phyloP scores from a whole-genome alignment of 306 rosid genomes.

The Rosa rugosa region DNA sequence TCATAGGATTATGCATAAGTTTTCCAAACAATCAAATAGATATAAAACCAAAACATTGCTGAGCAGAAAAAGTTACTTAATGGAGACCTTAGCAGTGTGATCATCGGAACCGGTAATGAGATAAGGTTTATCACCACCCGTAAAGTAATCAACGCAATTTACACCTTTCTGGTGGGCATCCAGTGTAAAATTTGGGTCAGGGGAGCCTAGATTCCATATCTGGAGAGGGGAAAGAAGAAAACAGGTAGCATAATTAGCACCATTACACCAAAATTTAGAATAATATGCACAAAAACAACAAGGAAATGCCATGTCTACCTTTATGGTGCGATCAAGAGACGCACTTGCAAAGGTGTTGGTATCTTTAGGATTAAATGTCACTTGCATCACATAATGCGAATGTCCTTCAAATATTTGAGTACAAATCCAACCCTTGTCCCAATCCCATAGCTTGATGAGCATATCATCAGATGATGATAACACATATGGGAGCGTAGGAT shows the following conservation, averaged over 20 bases:
- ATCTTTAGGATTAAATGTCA: constrained; percentile 97
- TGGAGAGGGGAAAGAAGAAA: constrained; percentile 28
- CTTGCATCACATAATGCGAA: constrained; percentile 99
- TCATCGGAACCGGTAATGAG: constrained; percentile 97
- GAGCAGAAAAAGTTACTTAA: constrained; percentile 12
- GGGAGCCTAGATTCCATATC: constrained; percentile 99
- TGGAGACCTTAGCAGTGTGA: constrained; percentile 92
- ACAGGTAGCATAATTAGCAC: constrained; percentile 24
- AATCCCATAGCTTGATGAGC: constrained; percentile 99
- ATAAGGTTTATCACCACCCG: constrained; percentile 99
- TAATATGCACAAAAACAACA: constrained; percentile 11
- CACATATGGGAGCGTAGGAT: constrained; percentile 95
- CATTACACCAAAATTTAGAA: constrained; percentile 14
- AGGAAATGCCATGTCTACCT: constrained; percentile 50
- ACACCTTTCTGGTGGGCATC: constrained; percentile 99
- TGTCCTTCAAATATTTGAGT: constrained; percentile 99
- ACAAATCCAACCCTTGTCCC: constrained; percentile 99
- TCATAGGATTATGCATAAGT: constrained; percentile 22
- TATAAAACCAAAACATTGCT: constrained; percentile 12
- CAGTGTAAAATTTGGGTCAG: constrained; percentile 97
- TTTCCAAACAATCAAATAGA: constrained; percentile 24
- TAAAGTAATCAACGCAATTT: constrained; percentile 97
- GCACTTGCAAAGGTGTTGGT: constrained; percentile 99
- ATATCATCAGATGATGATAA: constrained; percentile 98
- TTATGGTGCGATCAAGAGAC: constrained; percentile 98